phyloP scores from a whole-genome alignment of 495 filamentous ascomycete genomes.

The Lophiotrema nucula region DNA sequence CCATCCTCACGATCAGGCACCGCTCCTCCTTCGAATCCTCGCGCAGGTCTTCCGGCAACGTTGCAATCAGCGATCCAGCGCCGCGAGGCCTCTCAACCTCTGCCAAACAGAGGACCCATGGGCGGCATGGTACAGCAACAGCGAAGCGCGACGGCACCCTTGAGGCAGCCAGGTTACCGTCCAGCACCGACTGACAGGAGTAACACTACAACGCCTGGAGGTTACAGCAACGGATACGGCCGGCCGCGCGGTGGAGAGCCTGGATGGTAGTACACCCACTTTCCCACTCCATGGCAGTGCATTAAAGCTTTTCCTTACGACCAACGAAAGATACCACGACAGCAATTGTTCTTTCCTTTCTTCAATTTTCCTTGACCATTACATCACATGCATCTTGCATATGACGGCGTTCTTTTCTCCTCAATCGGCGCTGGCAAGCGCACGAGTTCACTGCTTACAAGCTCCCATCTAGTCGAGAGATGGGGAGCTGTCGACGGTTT shows the following conservation, averaged over 20 bases:
- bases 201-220: constrained; percentile 15
- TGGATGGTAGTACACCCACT: constrained; percentile 9
- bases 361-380: neutral
- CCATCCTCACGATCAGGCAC: constrained; percentile 22
- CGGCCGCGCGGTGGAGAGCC: constrained; percentile 2
- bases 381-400: constrained; percentile 7
- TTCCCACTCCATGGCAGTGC: neutral
- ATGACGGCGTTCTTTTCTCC: constrained; percentile 14
- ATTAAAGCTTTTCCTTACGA: neutral
- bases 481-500: too few relatives aligned
- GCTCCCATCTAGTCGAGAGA: neutral
- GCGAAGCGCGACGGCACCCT: constrained; percentile 29
- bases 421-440: neutral
- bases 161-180: constrained; percentile 23
- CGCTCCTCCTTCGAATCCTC: constrained; percentile 26
- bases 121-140: constrained; percentile 7
- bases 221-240: constrained; percentile 2
- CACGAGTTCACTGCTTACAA: neutral
- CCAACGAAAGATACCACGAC: neutral
- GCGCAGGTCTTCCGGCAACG: constrained; percentile 21
- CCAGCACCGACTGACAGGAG: constrained; percentile 6
- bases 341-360: neutral
- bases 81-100: constrained; percentile 27
- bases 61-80: constrained; percentile 34
- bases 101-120: constrained; percentile 17